Percentiles rank a stretch among this genome's conserved stretches.
phyloP scores from a whole-genome alignment of 345 rosid species.

The Hirschfeldia incana region DNA sequence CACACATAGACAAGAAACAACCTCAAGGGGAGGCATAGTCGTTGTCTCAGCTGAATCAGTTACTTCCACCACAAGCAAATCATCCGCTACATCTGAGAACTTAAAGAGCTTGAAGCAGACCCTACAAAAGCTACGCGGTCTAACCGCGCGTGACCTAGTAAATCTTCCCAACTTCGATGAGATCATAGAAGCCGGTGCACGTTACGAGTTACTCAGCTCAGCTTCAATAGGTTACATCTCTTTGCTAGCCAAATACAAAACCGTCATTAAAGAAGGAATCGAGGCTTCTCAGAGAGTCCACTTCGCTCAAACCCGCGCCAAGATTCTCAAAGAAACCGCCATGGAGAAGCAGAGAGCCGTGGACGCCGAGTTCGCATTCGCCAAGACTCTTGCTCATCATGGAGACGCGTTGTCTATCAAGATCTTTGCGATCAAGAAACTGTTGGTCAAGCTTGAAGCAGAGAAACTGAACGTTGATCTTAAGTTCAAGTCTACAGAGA shows the following conservation, averaged over 20 bases:
- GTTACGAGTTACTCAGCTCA: constrained; percentile 40
- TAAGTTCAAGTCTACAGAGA: constrained; percentile 25
- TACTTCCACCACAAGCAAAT: constrained; percentile 37
- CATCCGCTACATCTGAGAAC: constrained; percentile 38
- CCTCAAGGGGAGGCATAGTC: constrained; percentile 26
- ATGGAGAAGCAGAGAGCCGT: constrained; percentile 39
- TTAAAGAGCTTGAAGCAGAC: constrained; percentile 29
- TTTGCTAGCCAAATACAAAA: constrained; percentile 43
- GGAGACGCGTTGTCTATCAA: constrained; percentile 32
- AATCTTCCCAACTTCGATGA: constrained; percentile 36
- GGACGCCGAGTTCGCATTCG: constrained; percentile 10
- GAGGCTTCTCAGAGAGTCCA: constrained; percentile 43
- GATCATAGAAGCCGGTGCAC: constrained; percentile 37
- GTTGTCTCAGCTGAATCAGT: constrained; percentile 27
- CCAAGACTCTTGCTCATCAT: constrained; percentile 22
- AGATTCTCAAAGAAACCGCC: constrained; percentile 36
- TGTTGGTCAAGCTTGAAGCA: constrained; percentile 37
- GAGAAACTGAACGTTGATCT: constrained; percentile 31
- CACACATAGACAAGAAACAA: constrained; percentile 24
- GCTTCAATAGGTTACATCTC: constrained; percentile 43
- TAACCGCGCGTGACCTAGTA: constrained; percentile 38
- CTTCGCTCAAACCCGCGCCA: constrained; percentile 32
- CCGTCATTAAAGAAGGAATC: constrained; percentile 42
- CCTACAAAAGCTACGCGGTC: constrained; percentile 31
- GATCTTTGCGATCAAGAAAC: constrained; percentile 38